A percentile compares a stretch with the other conserved stretches of the same genome.
Evolutionary conservation across 257 asterid genomes (phyloP).

Genomic region (Parsonsia alboflavescens): DNA sequence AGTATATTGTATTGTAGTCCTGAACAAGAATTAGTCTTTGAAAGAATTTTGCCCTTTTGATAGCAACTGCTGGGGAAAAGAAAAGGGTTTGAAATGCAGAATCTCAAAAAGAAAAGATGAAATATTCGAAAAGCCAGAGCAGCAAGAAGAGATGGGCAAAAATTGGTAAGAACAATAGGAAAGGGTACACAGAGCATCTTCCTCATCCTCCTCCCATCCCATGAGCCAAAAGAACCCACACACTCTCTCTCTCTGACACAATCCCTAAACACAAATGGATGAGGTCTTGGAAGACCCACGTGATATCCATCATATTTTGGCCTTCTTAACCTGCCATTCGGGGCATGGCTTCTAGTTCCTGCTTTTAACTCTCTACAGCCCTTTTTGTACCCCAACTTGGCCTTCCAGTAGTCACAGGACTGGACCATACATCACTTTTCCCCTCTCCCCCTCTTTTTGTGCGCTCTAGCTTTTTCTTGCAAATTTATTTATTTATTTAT

Average conservation of each 20-base stretch:
- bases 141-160: slow-evolving; percentile 9
- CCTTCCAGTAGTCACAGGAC: background rate
- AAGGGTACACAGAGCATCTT: background rate
- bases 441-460: background rate
- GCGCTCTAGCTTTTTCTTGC: background rate
- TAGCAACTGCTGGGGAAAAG: background rate
- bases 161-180: background rate
- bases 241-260: background rate
- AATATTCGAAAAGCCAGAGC: background rate
- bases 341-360: slow-evolving; percentile 24
- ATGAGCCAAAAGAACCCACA: background rate
- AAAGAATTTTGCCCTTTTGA: no score
- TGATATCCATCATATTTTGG: slow-evolving; percentile 36
- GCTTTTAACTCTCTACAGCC: no score
- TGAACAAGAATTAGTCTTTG: no score
- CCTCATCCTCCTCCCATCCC: background rate
- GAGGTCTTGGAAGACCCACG: slow-evolving; percentile 19
- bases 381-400: background rate
- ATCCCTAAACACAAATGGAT: background rate
- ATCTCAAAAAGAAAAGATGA: background rate
- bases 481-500: background rate
- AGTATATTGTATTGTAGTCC: no score
- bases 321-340: slow-evolving; percentile 18
- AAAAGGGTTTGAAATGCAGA: no score
- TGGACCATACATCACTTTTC: background rate